Evolutionary conservation across 1,139 yeast genomes (phyloP).

Genomic region (Pichia sp.): DNA sequence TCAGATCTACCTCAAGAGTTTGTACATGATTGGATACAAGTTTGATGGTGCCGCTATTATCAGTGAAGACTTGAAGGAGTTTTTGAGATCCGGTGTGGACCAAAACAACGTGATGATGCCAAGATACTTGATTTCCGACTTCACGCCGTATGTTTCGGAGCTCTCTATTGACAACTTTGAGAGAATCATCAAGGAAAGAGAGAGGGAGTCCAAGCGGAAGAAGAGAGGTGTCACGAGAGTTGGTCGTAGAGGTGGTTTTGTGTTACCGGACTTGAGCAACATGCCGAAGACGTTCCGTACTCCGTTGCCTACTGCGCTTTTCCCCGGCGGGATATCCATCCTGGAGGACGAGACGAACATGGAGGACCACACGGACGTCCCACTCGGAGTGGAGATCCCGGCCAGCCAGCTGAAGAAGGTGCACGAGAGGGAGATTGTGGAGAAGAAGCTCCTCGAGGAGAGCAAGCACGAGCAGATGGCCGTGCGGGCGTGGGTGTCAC

Average conservation of each 20-base stretch:
- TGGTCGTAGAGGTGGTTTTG: slow-evolving; percentile 67
- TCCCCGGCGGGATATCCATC: slow-evolving; percentile 73
- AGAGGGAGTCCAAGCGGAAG: slow-evolving; percentile 86
- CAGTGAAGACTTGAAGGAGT: slow-evolving; percentile 79
- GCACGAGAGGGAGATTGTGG: slow-evolving; percentile 15
- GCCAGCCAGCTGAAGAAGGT: slow-evolving; percentile 10
- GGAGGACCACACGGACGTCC: slow-evolving; percentile 44
- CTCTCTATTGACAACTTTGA: slow-evolving; percentile 76
- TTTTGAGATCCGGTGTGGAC: slow-evolving; percentile 54
- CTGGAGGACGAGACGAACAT: slow-evolving; percentile 40
- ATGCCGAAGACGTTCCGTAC: slow-evolving; percentile 86
- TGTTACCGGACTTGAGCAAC: slow-evolving; percentile 77
- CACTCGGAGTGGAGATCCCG: slow-evolving; percentile 40
- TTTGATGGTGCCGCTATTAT: slow-evolving; percentile 83
- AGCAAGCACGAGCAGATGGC: not conserved
- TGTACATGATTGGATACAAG: slow-evolving; percentile 73
- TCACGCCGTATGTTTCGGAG: slow-evolving; percentile 73
- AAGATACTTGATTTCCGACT: slow-evolving; percentile 58
- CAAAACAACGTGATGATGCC: slow-evolving; percentile 47
- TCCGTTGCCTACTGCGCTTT: slow-evolving; percentile 72
- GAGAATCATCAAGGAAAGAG: slow-evolving; percentile 84
- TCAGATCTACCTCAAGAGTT: slow-evolving; percentile 77
- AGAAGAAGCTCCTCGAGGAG: not conserved
- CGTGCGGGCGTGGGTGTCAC: slow-evolving; percentile 6
- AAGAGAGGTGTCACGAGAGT: slow-evolving; percentile 74